Percentiles rank a stretch among this genome's conserved stretches.
Evolutionary conservation across 1,139 yeast genomes (phyloP).

Genomic region (Hemisphaericaspora xylanilytica): DNA sequence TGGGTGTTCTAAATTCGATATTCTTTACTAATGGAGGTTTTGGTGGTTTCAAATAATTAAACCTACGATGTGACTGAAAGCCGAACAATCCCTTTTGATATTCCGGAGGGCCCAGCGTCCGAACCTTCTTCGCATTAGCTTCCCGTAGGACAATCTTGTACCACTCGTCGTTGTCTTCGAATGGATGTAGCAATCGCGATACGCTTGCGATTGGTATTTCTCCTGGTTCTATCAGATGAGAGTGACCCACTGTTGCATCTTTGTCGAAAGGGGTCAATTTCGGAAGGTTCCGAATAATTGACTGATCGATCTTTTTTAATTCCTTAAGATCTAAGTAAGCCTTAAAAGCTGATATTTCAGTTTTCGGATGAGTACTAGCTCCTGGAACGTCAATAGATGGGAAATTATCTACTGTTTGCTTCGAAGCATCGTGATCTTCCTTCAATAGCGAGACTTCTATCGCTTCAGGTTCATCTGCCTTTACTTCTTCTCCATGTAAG

Average conservation of each 20-base stretch:
- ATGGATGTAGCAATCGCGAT: constrained; percentile 61
- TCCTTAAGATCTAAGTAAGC: constrained; percentile 51
- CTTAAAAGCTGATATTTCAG: constrained; percentile 49
- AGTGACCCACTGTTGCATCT: constrained; percentile 12
- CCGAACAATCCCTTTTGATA: constrained; percentile 61
- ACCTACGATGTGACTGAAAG: constrained; percentile 56
- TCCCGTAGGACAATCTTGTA: constrained; percentile 59
- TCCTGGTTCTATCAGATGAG: constrained; percentile 24
- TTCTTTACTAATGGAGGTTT: constrained; percentile 81
- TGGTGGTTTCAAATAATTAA: constrained; percentile 73
- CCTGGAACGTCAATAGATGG: not conserved
- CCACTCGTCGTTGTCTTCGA: constrained; percentile 63
- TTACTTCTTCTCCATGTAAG: constrained; percentile 6
- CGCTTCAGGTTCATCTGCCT: constrained; percentile 11
- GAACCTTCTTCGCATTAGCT: constrained; percentile 19
- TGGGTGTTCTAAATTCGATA: constrained; percentile 79
- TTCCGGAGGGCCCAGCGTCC: constrained; percentile 29
- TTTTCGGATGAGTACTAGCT: not conserved
- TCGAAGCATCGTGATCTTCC: constrained; percentile 8
- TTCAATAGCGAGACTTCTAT: constrained; percentile 12
- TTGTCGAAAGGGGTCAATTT: constrained; percentile 51
- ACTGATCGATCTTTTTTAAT: constrained; percentile 52
- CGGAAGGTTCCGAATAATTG: constrained; percentile 55
- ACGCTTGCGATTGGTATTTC: constrained; percentile 34
- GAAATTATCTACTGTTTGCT: constrained; percentile 3